Base-by-base conservation (phyloP, 495 filamentous ascomycete genomes). In the Xylaria venustula region DNA sequence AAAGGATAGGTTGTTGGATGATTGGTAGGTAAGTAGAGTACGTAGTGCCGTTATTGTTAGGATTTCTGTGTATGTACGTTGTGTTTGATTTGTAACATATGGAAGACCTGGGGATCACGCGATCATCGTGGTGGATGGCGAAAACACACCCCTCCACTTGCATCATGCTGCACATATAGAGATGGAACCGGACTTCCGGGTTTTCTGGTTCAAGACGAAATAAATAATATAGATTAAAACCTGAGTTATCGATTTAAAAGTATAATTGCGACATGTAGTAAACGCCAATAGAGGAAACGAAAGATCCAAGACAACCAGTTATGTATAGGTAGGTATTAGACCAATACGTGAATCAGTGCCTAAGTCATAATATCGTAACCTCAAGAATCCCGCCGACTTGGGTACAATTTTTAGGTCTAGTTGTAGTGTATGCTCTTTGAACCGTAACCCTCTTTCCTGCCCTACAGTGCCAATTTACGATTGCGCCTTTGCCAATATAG, bases 401-500 rank as follows among this genome's bases (percentile, higher is more conserved):
- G 36, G 34, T 42, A 22, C 25, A 44, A 42, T 8, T n/a, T 50
- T 40, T 53, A 50, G 48, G 58, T 60, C 58, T 53, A 53, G 9
- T 56, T 37, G 42, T n/a, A n/a, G n/a, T 49, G 15, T 42, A 26
- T 42, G 22, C n/a, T n/a, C n/a, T 50, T 32, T 34, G n/a, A 51
- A 52, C 40, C 47, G 37, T 60, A 60, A 17, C 37, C 47, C 23
- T 20, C 53, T 41, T 34, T 34, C 37, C 28, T 17, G 40, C 7
- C 5, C 5, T 5, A 5, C 30, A n/a, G 32, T 58, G 1, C 37
- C 6, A 34, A 22, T 44, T 19, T 44, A 61, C 11, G 45, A 57
- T 50, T 71, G 66, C 36, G 67, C 71, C 58, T 67, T 77, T 50
- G 79, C 77, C 34, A 89, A 79, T 37, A 89, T 68, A 36, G 76